These are phyloP conservation scores for Dendryphion nanum DNA, from an alignment of 2,329 filamentous ascomycete species.

Conservation along the genomic window DNA sequence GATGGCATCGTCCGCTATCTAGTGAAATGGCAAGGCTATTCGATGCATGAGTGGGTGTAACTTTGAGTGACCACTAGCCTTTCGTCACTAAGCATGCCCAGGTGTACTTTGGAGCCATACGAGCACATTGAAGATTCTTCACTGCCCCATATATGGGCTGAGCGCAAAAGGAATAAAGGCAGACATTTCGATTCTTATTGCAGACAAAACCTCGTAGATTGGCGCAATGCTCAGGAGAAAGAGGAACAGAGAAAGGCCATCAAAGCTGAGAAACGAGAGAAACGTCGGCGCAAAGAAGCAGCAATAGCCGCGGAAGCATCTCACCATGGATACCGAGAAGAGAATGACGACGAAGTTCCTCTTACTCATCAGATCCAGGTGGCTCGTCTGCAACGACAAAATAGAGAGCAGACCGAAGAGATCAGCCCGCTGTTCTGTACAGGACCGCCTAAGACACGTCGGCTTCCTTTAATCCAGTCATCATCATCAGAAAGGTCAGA, in stretches of 20 bases:
- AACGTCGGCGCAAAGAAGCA: slow-evolving; percentile 5
- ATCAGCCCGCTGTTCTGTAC: too few species aligned
- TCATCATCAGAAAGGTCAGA: too few species aligned
- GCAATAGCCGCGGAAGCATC: too few species aligned
- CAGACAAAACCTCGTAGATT: not conserved
- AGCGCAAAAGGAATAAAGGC: slow-evolving; percentile 5
- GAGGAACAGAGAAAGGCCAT: slow-evolving; percentile 15
- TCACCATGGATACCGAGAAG: too few species aligned
- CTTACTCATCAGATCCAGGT: too few species aligned
- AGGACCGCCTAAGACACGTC: too few species aligned
- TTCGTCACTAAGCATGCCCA: slow-evolving; percentile 1
- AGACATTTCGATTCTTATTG: not conserved
- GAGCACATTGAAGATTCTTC: slow-evolving; percentile 10
- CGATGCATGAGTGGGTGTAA: slow-evolving; percentile 34
- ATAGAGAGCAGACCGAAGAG: too few species aligned
- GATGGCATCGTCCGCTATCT: slow-evolving; percentile 54
- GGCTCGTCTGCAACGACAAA: too few species aligned
- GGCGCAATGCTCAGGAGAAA: not conserved
- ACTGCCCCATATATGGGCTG: slow-evolving; percentile 12
- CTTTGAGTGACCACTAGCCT: not conserved
- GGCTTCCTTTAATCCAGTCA: too few species aligned
- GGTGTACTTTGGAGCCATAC: slow-evolving; percentile 30
- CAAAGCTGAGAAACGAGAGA: slow-evolving; percentile 17
- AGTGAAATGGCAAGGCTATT: slow-evolving; percentile 64
- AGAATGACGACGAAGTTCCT: too few species aligned